These are phyloP conservation scores for Russula lepida DNA, from an alignment of 768 basidiomycete species.

Conservation along the genomic window DNA sequence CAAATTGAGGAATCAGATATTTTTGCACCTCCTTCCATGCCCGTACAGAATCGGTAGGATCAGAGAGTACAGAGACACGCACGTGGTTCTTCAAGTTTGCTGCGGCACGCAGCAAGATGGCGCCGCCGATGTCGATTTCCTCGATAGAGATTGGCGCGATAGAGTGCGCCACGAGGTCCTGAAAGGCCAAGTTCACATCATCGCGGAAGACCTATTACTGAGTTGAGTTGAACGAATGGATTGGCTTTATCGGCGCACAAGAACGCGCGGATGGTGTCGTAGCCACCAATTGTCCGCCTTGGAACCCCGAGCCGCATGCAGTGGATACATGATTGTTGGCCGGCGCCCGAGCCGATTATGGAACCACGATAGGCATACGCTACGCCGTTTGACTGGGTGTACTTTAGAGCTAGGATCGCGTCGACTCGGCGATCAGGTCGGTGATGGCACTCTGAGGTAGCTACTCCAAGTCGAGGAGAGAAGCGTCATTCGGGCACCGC, in stretches of 20 bases:
- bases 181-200: too few species aligned
- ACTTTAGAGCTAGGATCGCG: slow-evolving; percentile 95
- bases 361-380: slow-evolving; percentile 90
- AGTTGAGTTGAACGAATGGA: too few species aligned
- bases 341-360: slow-evolving; percentile 92
- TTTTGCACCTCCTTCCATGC: slow-evolving; percentile 52
- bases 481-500: background rate
- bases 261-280: slow-evolving; percentile 90
- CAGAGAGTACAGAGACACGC: slow-evolving; percentile 82
- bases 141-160: slow-evolving; percentile 90
- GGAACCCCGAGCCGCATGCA: slow-evolving; percentile 92
- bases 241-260: slow-evolving; percentile 92
- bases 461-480: slow-evolving; percentile 36
- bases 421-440: slow-evolving; percentile 93
- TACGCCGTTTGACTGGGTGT: slow-evolving; percentile 99
- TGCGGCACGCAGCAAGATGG: slow-evolving; percentile 92
- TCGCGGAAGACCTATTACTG: too few species aligned
- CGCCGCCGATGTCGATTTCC: slow-evolving; percentile 98
- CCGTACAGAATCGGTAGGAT: slow-evolving; percentile 78
- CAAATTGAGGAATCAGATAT: slow-evolving; percentile 55
- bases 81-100: slow-evolving; percentile 99
- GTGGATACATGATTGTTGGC: slow-evolving; percentile 98
- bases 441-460: slow-evolving; percentile 67
- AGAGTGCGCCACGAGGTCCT: too few species aligned
- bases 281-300: slow-evolving; percentile 99